Conservation (phyloP, 169 alveolate species). For the Miamiensis avidus region DNA sequence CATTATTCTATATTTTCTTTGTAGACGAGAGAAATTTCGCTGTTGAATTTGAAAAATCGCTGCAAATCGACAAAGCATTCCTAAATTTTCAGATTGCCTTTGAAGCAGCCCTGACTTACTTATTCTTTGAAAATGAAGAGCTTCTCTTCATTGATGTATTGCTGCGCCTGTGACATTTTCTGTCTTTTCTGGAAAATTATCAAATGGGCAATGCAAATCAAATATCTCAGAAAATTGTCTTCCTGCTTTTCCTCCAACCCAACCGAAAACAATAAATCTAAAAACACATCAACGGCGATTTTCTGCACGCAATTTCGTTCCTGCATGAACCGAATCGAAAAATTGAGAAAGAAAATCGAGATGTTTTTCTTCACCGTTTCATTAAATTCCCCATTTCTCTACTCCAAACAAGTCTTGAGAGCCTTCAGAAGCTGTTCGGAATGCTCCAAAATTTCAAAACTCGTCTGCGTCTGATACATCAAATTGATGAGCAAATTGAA, state of each 20-base stretch:
- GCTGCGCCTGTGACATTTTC: background rate
- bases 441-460: background rate
- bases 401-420: no score
- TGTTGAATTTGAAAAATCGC: no score
- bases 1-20: background rate
- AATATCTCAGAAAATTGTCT: background rate
- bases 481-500: background rate
- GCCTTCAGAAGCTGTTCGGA: background rate
- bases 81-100: no score
- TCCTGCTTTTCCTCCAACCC: background rate
- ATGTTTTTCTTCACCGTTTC: background rate
- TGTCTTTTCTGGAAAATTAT: no score
- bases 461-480: background rate
- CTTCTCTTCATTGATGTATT: background rate
- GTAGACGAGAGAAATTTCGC: background rate
- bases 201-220: background rate
- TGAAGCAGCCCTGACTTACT: background rate
- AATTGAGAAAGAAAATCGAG: background rate
- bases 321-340: background rate
- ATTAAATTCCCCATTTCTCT: background rate
- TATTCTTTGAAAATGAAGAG: background rate
- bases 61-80: background rate
- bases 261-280: no score
- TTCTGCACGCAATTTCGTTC: background rate
- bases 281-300: background rate